phyloP scores from a whole-genome alignment of 306 rosid species.

The Mimosa bimucronata region DNA sequence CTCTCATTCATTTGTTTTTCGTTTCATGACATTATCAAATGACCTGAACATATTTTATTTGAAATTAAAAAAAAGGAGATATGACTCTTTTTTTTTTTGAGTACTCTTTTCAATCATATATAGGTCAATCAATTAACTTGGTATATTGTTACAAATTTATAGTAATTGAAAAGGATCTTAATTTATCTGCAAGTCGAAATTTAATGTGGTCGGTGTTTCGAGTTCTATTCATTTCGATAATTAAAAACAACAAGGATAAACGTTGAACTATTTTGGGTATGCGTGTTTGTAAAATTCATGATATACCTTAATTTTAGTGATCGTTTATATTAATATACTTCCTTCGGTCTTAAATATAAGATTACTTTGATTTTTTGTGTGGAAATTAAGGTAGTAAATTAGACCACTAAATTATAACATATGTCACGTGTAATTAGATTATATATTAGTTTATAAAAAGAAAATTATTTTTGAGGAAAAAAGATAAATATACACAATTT shows the following conservation, averaged over 20 bases:
- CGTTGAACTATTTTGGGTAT: too few relatives aligned
- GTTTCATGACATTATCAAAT: not conserved
- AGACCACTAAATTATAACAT: too few relatives aligned
- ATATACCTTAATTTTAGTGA: not conserved
- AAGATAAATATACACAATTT: too few relatives aligned
- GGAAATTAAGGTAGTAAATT: too few relatives aligned
- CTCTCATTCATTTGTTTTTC: slow-evolving; percentile 21
- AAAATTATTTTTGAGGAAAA: too few relatives aligned
- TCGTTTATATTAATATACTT: not conserved
- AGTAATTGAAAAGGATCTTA: not conserved
- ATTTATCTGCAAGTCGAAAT: not conserved
- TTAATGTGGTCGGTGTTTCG: not conserved
- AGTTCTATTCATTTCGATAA: not conserved
- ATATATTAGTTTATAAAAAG: too few relatives aligned
- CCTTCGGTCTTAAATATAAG: too few relatives aligned
- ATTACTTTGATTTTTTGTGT: too few relatives aligned
- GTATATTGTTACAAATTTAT: not conserved
- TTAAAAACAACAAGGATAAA: not conserved
- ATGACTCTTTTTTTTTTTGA: too few relatives aligned
- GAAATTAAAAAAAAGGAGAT: not conserved
- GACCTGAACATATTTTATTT: not conserved
- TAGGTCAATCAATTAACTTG: not conserved
- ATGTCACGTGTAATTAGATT: too few relatives aligned
- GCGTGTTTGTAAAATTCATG: not conserved
- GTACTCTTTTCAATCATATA: too few relatives aligned